Evolutionary conservation across 805 yeast genomes (phyloP).

Genomic region (Wickerhamia fluorescens): DNA sequence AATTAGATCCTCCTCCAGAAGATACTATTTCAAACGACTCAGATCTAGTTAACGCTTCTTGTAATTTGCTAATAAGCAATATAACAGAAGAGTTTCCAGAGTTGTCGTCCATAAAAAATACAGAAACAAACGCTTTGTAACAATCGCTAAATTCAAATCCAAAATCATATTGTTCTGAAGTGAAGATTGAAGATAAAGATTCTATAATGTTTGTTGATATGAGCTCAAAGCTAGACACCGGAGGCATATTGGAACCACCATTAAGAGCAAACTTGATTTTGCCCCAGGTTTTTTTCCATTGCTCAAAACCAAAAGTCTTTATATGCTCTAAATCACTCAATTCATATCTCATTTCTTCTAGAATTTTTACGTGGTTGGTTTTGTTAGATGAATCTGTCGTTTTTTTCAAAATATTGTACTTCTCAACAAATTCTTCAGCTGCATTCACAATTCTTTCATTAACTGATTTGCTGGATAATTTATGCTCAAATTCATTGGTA

Average conservation of each 20-base stretch:
- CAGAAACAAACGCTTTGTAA: constrained; percentile 37
- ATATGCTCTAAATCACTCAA: constrained; percentile 5
- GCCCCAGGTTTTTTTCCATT: constrained; percentile 22
- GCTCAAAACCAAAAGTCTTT: constrained; percentile 24
- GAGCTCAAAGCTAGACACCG: constrained; percentile 68
- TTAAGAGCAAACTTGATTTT: constrained; percentile 11
- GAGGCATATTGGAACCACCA: constrained; percentile 7
- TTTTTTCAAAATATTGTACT: constrained; percentile 16
- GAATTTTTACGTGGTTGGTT: constrained; percentile 12
- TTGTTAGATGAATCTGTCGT: constrained; percentile 7
- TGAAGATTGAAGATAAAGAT: constrained; percentile 31
- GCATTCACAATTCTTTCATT: constrained; percentile 10
- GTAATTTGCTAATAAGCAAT: constrained; percentile 50
- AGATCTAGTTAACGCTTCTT: constrained; percentile 64
- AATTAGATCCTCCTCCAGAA: constrained; percentile 26
- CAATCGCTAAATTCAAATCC: constrained; percentile 26
- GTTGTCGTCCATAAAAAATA: constrained; percentile 25
- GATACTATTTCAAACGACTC: constrained; percentile 65
- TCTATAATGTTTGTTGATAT: constrained; percentile 59
- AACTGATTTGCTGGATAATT: constrained; percentile 11
- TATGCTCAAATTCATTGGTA: constrained; percentile 18
- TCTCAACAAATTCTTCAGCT: constrained; percentile 19
- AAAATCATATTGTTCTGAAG: constrained; percentile 8
- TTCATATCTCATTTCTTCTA: constrained; percentile 8
- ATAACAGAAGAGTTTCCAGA: constrained; percentile 18